Evolutionary conservation across 257 asterid genomes (phyloP), one percentile per base, ranked within the genome.

Genomic region (Fraxinus excelsior): DNA sequence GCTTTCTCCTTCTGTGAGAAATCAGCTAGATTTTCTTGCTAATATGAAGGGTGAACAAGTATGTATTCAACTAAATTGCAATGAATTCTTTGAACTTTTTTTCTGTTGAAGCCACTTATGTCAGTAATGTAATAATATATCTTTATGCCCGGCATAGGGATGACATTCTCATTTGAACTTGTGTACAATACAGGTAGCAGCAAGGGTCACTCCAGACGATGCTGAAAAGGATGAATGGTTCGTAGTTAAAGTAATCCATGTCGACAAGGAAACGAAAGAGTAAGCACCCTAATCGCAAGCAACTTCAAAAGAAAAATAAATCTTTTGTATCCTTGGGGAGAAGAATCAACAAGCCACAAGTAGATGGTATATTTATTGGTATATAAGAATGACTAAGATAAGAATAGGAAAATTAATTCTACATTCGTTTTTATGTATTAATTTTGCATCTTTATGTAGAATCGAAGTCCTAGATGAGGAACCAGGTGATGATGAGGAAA

Each of bases 401-500:
- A 23, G 14, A 25, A 9, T 25, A 21, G n/a, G 67, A 7, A 9
- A 16, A 21, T 53, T 60, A 60, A 60, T 60, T 56, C 25, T 38
- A 68, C 5, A 29, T 40, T 34, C 3, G 1, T 26, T 70, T 37
- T 78, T 79, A 4, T 70, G 5, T 23, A 60, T 23, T 23, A 25
- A 4, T 9, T 74, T 56, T 76, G 38, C 60, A 11, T 74, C 25
- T 44, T 46, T 26, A 38, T 75, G 84, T 82, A 96, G 99, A 80
- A 89, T 93, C 75, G 98, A 96, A 84, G 99, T 96, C 67, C 80
- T 96, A 76, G 99, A 96, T 67, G 99, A 96, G 85, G 98, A 96
- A 71, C 98, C 98, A 7, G 97, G 97, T 37, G 99, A 96, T 68
- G 98, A 96, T 35, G 99, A 96, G 90, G 99, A 96, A 79, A 88